These are phyloP conservation scores for Citrullus colocynthis DNA, from an alignment of 306 rosid species.

Conservation along the genomic window DNA sequence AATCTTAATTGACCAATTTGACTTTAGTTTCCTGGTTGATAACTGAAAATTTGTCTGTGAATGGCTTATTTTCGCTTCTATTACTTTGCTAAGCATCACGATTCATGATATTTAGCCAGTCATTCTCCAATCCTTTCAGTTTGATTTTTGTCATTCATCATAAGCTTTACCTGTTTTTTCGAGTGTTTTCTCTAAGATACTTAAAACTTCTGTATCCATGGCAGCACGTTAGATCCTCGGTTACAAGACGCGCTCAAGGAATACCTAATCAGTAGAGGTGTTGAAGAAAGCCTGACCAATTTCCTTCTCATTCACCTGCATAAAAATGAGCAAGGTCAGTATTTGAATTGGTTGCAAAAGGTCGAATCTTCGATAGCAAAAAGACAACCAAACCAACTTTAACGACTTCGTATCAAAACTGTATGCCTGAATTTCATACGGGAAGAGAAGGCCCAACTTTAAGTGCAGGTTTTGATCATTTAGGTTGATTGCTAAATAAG, in stretches of 20 bases:
- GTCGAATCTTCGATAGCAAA: conserved; percentile 30
- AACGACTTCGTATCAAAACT: neutral
- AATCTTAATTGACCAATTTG: neutral
- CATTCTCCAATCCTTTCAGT: neutral
- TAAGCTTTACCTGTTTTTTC: neutral
- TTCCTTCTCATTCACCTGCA: conserved; percentile 57
- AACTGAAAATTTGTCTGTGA: neutral
- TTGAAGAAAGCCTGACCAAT: conserved; percentile 41
- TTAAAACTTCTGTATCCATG: neutral
- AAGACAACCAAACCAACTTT: neutral
- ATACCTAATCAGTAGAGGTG: conserved; percentile 49
- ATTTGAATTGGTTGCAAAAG: conserved; percentile 56
- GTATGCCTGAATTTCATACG: neutral
- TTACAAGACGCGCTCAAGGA: conserved; percentile 40
- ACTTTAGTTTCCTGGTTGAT: neutral
- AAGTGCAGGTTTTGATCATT: neutral
- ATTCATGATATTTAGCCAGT: neutral
- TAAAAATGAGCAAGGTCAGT: conserved; percentile 56
- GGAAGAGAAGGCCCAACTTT: neutral
- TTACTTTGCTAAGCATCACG: neutral
- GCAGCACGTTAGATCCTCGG: conserved; percentile 37
- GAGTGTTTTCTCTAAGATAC: neutral
- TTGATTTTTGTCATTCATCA: neutral
- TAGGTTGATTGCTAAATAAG: neutral
- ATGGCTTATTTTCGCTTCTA: neutral